These are phyloP conservation scores for Fomitopsis serialis DNA, from an alignment of 768 basidiomycete species.

Conservation along the genomic window DNA sequence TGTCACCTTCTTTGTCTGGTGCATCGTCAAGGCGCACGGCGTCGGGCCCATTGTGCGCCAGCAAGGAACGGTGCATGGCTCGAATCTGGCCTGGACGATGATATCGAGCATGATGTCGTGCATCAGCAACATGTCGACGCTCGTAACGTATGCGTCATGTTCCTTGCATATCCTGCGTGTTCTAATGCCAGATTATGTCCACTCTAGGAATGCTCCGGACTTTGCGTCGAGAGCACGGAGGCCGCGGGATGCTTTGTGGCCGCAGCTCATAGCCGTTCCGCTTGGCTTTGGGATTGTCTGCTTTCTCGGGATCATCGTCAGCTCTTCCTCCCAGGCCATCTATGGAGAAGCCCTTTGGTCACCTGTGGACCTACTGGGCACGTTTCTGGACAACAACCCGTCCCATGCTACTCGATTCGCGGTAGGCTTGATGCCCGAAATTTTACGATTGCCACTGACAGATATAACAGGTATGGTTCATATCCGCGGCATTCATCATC, in stretches of 20 bases:
- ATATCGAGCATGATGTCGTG: conserved; percentile 67
- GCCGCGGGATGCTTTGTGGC: conserved; percentile 52
- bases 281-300: conserved; percentile 69
- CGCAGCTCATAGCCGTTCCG: conserved; percentile 69
- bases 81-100: conserved; percentile 72
- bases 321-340: conserved; percentile 71
- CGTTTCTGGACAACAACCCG: conserved; percentile 60
- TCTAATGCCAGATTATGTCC: background rate
- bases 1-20: conserved; percentile 72
- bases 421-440: conserved; percentile 25
- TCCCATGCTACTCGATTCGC: conserved; percentile 65
- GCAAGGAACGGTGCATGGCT: conserved; percentile 57
- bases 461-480: conserved; percentile 62
- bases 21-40: conserved; percentile 70
- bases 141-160: conserved; percentile 47
- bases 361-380: conserved; percentile 64
- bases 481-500: conserved; percentile 72
- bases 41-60: conserved; percentile 71
- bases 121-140: conserved; percentile 75
- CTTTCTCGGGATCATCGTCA: conserved; percentile 79
- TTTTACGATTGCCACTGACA: too few relatives aligned
- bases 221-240: conserved; percentile 61
- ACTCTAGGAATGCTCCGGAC: conserved; percentile 61
- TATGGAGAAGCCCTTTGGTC: conserved; percentile 79
- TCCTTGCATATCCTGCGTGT: too few relatives aligned